phyloP scores from a whole-genome alignment of 2,329 filamentous ascomycete species.

The Zymoseptoria pseudotritici region DNA sequence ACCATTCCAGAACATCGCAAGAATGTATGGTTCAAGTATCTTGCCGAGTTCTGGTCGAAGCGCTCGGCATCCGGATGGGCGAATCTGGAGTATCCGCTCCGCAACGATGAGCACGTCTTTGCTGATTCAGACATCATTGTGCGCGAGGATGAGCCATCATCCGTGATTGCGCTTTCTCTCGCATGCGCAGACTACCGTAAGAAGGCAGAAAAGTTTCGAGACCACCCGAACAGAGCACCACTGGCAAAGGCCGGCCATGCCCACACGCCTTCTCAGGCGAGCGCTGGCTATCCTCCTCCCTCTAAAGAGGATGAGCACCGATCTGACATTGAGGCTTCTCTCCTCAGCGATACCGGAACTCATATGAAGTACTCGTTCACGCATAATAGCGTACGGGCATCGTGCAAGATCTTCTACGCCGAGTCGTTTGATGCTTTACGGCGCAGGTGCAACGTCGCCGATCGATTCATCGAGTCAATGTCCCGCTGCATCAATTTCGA shows the following conservation, averaged over 20 bases:
- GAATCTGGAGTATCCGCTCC: constrained; percentile 81
- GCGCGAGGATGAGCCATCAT: constrained; percentile 93
- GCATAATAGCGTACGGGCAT: constrained; percentile 87
- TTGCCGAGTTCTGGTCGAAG: constrained; percentile 98
- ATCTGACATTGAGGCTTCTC: constrained; percentile 69
- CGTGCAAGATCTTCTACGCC: constrained; percentile 97
- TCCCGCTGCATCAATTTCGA: constrained; percentile 97
- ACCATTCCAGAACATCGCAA: constrained; percentile 90
- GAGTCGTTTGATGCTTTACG: constrained; percentile 95
- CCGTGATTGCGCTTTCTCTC: constrained; percentile 86
- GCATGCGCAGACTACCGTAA: constrained; percentile 78
- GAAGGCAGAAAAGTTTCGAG: constrained; percentile 64
- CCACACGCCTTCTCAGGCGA: constrained; percentile 18
- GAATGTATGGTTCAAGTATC: constrained; percentile 85
- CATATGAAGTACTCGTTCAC: constrained; percentile 95
- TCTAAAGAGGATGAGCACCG: constrained; percentile 49
- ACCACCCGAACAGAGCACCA: constrained; percentile 19
- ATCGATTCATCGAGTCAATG: constrained; percentile 89
- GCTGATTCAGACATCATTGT: constrained; percentile 96
- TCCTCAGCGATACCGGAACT: constrained; percentile 77
- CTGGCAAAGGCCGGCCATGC: constrained; percentile 21
- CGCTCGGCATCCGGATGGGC: constrained; percentile 92
- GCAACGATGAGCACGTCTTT: constrained; percentile 82
- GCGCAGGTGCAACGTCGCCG: constrained; percentile 83
- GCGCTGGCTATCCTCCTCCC: constrained; percentile 18